A percentile compares a stretch with the other conserved stretches of the same genome.
These are phyloP conservation scores for Monosporascus sp. DNA, from an alignment of 2,329 filamentous ascomycete genomes.

Conservation along the genomic window DNA sequence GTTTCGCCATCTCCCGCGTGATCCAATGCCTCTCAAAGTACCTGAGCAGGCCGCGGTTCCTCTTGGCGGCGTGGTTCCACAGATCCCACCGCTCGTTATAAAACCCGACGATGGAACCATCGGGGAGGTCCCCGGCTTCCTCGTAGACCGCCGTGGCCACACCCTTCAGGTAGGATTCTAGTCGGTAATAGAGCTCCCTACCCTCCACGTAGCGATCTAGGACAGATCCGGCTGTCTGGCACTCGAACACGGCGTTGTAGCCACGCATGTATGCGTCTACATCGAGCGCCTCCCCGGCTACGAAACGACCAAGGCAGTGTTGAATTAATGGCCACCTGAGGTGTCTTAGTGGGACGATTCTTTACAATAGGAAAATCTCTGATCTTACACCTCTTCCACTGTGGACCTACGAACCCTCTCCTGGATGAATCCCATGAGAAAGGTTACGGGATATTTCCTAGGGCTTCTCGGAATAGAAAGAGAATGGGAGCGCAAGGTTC, in stretches of 20 bases:
- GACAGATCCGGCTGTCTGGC: too few relatives aligned
- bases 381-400: too few relatives aligned
- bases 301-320: not conserved
- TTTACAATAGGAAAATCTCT: too few relatives aligned
- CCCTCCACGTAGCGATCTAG: too few relatives aligned
- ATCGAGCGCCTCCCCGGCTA: not conserved
- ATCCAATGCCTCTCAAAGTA: not conserved
- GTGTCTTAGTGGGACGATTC: not conserved
- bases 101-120: not conserved
- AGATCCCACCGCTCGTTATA: not conserved
- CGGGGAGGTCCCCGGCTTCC: not conserved
- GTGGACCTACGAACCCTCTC: too few relatives aligned
- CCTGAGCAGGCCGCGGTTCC: not conserved
- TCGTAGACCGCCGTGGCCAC: not conserved
- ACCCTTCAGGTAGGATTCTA: not conserved
- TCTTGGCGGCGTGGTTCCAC: not conserved
- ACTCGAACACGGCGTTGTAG: not conserved
- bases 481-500: too few relatives aligned
- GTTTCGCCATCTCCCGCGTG: not conserved
- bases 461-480: too few relatives aligned
- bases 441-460: too few relatives aligned
- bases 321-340: not conserved
- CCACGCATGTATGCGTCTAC: not conserved
- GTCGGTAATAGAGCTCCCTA: not conserved
- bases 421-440: too few relatives aligned